Evolutionary conservation across 2,329 filamentous ascomycete species (phyloP), one percentile per base, ranked within the genome.

Genomic region (Coniosporium tulheliwenetii): DNA sequence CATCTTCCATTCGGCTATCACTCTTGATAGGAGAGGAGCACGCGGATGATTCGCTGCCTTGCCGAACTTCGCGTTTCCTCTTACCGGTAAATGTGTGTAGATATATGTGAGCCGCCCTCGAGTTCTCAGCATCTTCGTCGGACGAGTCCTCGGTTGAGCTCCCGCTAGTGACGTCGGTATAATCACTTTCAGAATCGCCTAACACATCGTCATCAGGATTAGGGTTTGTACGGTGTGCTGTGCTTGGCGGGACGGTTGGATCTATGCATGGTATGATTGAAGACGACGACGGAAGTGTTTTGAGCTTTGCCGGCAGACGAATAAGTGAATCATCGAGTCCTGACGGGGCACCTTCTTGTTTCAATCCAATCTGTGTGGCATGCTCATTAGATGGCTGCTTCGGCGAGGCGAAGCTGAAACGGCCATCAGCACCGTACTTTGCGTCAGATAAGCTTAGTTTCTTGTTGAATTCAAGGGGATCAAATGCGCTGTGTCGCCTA

Each of bases 341-440:
- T 26, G 7, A 26, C 7, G 19, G 7, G 19, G 19, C 19, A 26
- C 19, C 19, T 26, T 26, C 19, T 26, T 26, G 19, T 26, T 26
- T 7, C 19, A 26, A 7, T 26, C 19, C 19, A 26, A 26, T 7
- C 19, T 26, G 19, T 26, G 19, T 26, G 19, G 19, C 19, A 15
- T 37, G 36, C 9, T 19, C 16, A 15, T 37, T 7, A 10, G 10
- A 19, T 26, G 12, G 16, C n/a, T 13, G 5, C 29, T 29, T 32
- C 38, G 12, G 30, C 8, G 40, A 10, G 30, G 50, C 38, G 10
- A 52, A 50, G 34, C 49, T 51, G 36, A 61, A 73, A 38, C 64
- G 66, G 8, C 69, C 69, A 30, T 61, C 54, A 37, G 58, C 43
- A 34, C 62, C 59, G 53, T 77, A 77, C 48, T 74, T 76, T 15